phyloP scores from a whole-genome alignment of 1,284 basidiomycete species.

The Heterobasidion occidentale region DNA sequence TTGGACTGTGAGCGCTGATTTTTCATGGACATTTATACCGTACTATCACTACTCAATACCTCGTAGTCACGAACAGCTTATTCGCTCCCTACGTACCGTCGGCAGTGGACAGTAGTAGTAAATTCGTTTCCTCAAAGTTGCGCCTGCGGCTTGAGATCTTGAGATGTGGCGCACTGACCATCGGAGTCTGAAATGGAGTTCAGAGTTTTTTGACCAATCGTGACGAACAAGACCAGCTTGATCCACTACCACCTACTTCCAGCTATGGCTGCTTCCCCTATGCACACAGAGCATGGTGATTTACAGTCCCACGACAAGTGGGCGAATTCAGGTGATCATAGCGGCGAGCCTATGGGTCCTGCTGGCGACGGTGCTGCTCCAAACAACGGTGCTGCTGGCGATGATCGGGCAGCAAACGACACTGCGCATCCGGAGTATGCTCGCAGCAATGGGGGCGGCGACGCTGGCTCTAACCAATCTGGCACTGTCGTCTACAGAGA shows the following conservation, averaged over 20 bases:
- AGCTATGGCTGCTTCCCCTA: conserved; percentile 44
- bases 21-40: background rate
- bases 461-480: conserved; percentile 11
- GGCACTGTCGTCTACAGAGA: conserved; percentile 51
- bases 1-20: background rate
- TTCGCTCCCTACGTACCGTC: background rate
- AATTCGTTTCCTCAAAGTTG: background rate
- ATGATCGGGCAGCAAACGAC: conserved; percentile 19
- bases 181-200: conserved; percentile 12
- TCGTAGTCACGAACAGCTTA: background rate
- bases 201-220: conserved; percentile 1
- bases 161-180: conserved; percentile 7
- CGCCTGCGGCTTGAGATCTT: background rate
- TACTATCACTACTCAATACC: background rate
- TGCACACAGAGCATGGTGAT: conserved; percentile 23
- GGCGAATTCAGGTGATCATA: conserved; percentile 41
- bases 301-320: conserved; percentile 38
- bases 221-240: background rate
- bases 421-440: conserved; percentile 23
- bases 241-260: conserved; percentile 3
- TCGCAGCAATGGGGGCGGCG: conserved; percentile 19
- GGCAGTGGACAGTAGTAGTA: background rate
- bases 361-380: conserved; percentile 33
- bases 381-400: conserved; percentile 37
- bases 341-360: conserved; percentile 38